phyloP scores from a whole-genome alignment of 2,329 filamentous ascomycete genomes.

The Lanzia echinophila region DNA sequence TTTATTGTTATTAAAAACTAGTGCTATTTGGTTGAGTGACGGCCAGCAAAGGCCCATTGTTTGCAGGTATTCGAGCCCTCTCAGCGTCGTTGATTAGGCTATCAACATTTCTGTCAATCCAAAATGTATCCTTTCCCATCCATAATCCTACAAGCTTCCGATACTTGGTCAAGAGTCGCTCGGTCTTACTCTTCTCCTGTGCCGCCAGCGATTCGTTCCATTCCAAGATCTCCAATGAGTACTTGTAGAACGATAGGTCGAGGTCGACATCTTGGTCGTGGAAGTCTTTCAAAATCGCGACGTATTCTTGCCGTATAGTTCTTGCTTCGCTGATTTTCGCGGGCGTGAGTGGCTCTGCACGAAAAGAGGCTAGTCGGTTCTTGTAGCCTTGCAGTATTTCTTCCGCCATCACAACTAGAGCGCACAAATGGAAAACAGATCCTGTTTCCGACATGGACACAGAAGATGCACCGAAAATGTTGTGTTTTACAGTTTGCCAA shows the following conservation, averaged over 20 bases:
- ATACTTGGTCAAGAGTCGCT: slow-evolving; percentile 2
- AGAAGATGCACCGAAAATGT: slow-evolving; percentile 9
- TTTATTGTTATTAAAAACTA: no score
- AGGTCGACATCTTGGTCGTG: slow-evolving; percentile 9
- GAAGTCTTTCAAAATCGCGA: slow-evolving; percentile 18
- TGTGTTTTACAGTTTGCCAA: slow-evolving; percentile 16
- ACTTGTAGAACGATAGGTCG: slow-evolving; percentile 17
- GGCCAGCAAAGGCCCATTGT: no score
- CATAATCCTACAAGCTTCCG: slow-evolving; percentile 4
- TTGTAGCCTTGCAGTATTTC: slow-evolving; percentile 12
- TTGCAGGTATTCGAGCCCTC: neutral
- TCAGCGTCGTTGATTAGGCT: neutral
- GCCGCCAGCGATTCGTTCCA: slow-evolving; percentile 7
- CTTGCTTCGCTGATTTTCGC: neutral
- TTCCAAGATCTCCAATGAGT: slow-evolving; percentile 17
- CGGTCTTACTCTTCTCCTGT: neutral
- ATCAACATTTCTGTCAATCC: slow-evolving; percentile 1
- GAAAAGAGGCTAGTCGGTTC: neutral
- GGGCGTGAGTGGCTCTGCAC: neutral
- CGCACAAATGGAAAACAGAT: slow-evolving; percentile 15
- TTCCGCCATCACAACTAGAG: slow-evolving; percentile 17
- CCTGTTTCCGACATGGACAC: slow-evolving; percentile 11
- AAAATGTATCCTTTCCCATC: neutral
- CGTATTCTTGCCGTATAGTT: slow-evolving; percentile 9
- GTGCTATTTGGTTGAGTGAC: no score